These are phyloP conservation scores for Aspergillus unguis DNA, from an alignment of 2,329 filamentous ascomycete genomes.

Conservation along the genomic window DNA sequence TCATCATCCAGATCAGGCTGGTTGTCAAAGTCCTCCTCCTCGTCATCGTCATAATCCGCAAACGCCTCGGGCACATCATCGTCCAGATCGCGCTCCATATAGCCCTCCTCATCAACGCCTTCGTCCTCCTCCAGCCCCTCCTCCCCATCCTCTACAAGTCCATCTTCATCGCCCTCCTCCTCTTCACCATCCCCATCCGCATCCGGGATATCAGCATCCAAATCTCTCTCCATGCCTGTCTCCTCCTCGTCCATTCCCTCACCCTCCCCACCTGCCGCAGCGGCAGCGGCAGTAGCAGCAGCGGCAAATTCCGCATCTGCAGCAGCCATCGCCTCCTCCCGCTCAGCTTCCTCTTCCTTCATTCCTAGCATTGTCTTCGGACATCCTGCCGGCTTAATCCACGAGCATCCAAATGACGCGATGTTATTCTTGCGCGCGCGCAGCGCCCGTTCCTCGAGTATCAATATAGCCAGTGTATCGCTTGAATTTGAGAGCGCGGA, in stretches of 20 bases:
- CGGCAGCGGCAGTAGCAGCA: slow-evolving; percentile 42
- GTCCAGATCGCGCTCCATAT: slow-evolving; percentile 63
- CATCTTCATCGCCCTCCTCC: slow-evolving; percentile 54
- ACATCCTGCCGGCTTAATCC: slow-evolving; percentile 86
- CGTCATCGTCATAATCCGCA: slow-evolving; percentile 39
- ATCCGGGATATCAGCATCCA: slow-evolving; percentile 48
- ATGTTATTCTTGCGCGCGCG: slow-evolving; percentile 76
- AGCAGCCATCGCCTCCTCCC: slow-evolving; percentile 77
- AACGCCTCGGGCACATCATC: slow-evolving; percentile 68
- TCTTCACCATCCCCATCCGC: slow-evolving; percentile 34
- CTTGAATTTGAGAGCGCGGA: slow-evolving; percentile 24
- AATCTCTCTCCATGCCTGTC: slow-evolving; percentile 39
- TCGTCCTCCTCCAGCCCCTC: slow-evolving; percentile 52
- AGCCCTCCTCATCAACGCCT: slow-evolving; percentile 50
- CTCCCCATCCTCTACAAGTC: slow-evolving; percentile 42
- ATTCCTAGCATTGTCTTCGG: slow-evolving; percentile 86
- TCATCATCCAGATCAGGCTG: slow-evolving; percentile 40
- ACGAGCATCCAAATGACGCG: slow-evolving; percentile 79
- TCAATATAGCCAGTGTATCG: slow-evolving; percentile 65
- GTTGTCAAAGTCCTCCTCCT: slow-evolving; percentile 38
- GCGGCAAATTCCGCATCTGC: slow-evolving; percentile 69
- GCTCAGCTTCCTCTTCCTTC: slow-evolving; percentile 83
- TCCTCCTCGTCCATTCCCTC: slow-evolving; percentile 40
- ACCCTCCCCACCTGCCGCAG: slow-evolving; percentile 53
- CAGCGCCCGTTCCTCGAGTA: slow-evolving; percentile 72